phyloP scores from a whole-genome alignment of 257 asterid species.

The Ocimum tenuiflorum region DNA sequence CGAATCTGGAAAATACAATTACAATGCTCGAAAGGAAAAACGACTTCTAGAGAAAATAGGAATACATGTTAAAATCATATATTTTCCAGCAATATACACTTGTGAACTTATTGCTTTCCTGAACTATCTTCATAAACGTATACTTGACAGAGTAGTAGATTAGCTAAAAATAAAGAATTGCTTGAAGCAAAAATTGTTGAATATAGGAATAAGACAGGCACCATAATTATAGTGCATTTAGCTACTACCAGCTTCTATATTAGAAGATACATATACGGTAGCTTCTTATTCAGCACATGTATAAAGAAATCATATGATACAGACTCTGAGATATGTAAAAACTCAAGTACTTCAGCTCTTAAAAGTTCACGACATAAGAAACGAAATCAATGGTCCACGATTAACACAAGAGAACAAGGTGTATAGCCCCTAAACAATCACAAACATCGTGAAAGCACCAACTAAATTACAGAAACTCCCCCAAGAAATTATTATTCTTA shows the following conservation, averaged over 20 bases:
- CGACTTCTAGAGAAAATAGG: not conserved
- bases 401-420: not conserved
- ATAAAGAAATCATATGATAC: not conserved
- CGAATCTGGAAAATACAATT: not conserved
- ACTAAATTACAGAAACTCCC: not conserved
- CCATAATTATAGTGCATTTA: not conserved
- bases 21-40: not conserved
- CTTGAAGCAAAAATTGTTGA: not conserved
- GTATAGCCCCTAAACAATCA: not conserved
- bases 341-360: not conserved
- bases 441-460: not conserved
- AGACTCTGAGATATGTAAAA: not conserved
- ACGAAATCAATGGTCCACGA: not conserved
- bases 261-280: not conserved
- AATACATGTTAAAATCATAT: too few species aligned
- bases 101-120: too few species aligned
- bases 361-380: not conserved
- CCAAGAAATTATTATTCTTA: not conserved
- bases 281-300: not conserved
- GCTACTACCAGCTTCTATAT: not conserved
- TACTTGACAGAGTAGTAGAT: too few species aligned
- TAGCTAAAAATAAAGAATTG: not conserved
- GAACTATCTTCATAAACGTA: constrained; percentile 1
- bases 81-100: too few species aligned
- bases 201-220: not conserved